Evolutionary conservation across 1,284 basidiomycete species (phyloP), one percentile per base, ranked within the genome.

Genomic region (Moniliophthora roreri): DNA sequence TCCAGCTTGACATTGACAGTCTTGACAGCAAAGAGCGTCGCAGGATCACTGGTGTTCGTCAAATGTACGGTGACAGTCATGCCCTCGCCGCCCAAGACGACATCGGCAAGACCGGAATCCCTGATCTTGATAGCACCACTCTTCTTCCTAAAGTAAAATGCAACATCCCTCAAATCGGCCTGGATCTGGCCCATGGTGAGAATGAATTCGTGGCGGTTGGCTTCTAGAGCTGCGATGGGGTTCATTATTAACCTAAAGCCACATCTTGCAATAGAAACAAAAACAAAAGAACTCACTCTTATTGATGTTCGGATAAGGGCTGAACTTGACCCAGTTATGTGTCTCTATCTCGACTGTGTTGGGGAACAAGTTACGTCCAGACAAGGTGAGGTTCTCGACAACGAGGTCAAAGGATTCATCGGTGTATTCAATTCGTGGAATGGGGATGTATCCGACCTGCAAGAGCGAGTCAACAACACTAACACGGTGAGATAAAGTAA

Each of bases 21-120:
- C 65, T 89, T 81, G 57, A 95, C 89, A 59, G 82, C 81, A 81
- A 95, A 95, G 11, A 93, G 84, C 49, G 85, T 85, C 9, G 77
- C 78, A 20, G 69, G 74, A 46, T 46, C 44, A 21, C 13, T 28
- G 24, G 44, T 28, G 28, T 46, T 18, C 4, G 11, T 15, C 24
- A 24, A 37, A 8, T 24, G n/a, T 50, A 48, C 49, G 15, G 78
- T 36, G 53, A 75, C 82, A 2, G 79, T 86, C 40, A 93, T 68
- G 2, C 91, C 91, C 50, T 84, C 72, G 20, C 95, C 95, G 32
- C 91, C 89, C 48, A 98, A 75, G 52, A 95, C 68, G 9, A 98
- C 87, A 67, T 98, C 96, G 18, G 95, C 95, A 28, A 96, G 71
- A 60, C 95, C 96, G n/a, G 85, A 87, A 74, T 98, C 96, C 41